phyloP scores from a whole-genome alignment of 805 yeast genomes.

The Lipomyces orientalis region DNA sequence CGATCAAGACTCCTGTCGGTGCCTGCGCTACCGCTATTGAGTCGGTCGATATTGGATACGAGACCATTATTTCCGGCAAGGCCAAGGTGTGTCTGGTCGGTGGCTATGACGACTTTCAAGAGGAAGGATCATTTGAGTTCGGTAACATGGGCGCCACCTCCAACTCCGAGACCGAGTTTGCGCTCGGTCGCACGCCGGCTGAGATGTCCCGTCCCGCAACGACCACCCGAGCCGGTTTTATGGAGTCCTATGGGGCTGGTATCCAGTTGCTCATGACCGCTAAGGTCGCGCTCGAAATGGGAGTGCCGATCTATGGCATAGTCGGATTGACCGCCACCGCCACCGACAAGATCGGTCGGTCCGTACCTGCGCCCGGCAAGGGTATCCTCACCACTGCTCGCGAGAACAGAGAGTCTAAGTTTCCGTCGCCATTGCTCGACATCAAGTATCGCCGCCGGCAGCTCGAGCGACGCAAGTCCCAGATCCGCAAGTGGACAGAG shows the following conservation, averaged over 20 bases:
- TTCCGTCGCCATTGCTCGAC: constrained; percentile 77
- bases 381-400: constrained; percentile 97
- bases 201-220: constrained; percentile 99
- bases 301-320: constrained; percentile 97
- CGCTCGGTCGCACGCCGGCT: constrained; percentile 92
- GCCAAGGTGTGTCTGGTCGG: constrained; percentile 96
- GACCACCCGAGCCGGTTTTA: constrained; percentile 92
- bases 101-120: constrained; percentile 99
- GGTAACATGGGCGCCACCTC: constrained; percentile 99
- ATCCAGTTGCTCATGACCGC: constrained; percentile 97
- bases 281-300: constrained; percentile 91
- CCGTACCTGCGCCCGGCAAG: constrained; percentile 99
- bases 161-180: constrained; percentile 82
- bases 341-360: constrained; percentile 96
- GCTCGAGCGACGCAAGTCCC: too few relatives aligned
- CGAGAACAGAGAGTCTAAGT: constrained; percentile 84
- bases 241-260: constrained; percentile 99
- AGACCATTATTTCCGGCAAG: constrained; percentile 87
- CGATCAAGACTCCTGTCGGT: constrained; percentile 98
- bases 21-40: constrained; percentile 99
- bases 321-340: constrained; percentile 95
- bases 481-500: too few relatives aligned
- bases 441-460: constrained; percentile 92
- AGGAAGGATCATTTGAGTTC: constrained; percentile 96
- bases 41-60: constrained; percentile 93